Conservation (phyloP, 768 basidiomycete genomes). For the Phaffia australis region DNA sequence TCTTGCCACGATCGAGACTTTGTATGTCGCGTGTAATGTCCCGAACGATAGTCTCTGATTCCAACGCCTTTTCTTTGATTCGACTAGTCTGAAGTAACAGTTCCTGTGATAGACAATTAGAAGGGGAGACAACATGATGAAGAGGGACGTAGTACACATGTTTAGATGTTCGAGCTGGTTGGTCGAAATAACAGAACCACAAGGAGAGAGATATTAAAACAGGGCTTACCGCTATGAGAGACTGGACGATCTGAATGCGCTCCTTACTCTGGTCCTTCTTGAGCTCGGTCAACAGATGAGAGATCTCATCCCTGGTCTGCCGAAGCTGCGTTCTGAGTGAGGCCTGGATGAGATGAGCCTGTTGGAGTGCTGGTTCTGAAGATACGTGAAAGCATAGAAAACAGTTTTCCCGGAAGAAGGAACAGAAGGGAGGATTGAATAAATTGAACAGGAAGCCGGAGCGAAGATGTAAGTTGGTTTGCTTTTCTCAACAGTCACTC, state of each 20-base stretch:
- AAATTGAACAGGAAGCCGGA: conserved; percentile 31
- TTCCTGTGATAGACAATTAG: conserved; percentile 57
- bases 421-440: conserved; percentile 9
- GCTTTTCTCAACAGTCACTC: no score
- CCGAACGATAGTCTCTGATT: conserved; percentile 89
- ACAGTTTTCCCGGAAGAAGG: no score
- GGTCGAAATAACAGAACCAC: conserved; percentile 15
- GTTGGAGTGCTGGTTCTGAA: conserved; percentile 62
- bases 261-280: conserved; percentile 71
- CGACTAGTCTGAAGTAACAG: conserved; percentile 88
- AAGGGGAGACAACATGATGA: neutral
- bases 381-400: neutral
- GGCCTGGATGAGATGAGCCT: conserved; percentile 60
- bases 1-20: conserved; percentile 81
- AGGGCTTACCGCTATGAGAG: conserved; percentile 62
- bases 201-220: neutral
- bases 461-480: no score
- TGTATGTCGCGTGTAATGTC: conserved; percentile 96
- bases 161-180: conserved; percentile 33
- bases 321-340: conserved; percentile 58
- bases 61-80: conserved; percentile 91
- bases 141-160: neutral
- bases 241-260: conserved; percentile 81
- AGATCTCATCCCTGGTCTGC: conserved; percentile 61
- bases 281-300: conserved; percentile 55